phyloP scores from a whole-genome alignment of 257 asterid species.

The Solanum commersonii region DNA sequence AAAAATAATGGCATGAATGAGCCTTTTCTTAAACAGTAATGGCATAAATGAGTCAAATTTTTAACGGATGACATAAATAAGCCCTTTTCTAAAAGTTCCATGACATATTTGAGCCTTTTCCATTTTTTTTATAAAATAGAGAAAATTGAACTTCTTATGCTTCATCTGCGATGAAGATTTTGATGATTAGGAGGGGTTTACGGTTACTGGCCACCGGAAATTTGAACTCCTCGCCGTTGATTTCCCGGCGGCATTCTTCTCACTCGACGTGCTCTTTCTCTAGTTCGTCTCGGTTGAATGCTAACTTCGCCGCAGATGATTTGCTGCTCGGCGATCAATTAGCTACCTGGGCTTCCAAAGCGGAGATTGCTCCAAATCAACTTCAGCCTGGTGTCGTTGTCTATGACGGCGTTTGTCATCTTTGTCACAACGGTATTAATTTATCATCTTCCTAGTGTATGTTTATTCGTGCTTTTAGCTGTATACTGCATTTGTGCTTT shows the following conservation, averaged over 20 bases:
- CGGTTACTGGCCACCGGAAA: not conserved
- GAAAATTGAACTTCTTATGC: not conserved
- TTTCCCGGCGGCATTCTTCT: not conserved
- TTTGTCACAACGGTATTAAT: slow-evolving; percentile 73
- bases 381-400: slow-evolving; percentile 77
- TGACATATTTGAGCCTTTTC: too few species aligned
- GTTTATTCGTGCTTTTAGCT: not conserved
- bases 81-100: too few species aligned
- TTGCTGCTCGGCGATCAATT: slow-evolving; percentile 5
- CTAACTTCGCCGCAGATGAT: slow-evolving; percentile 25
- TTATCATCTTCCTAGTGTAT: not conserved
- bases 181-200: slow-evolving; percentile 20
- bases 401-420: slow-evolving; percentile 91
- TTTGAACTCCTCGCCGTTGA: slow-evolving; percentile 2
- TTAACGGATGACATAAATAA: too few species aligned
- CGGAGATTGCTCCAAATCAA: slow-evolving; percentile 21
- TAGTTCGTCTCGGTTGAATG: not conserved
- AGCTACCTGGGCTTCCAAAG: slow-evolving; percentile 3
- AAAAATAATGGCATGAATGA: too few species aligned
- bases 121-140: too few species aligned
- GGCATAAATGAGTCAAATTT: too few species aligned
- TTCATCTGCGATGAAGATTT: not conserved
- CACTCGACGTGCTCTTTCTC: not conserved
- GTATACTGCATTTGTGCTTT: not conserved
- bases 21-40: too few species aligned